Evolutionary conservation across 305 asterid genomes (phyloP), one percentile per base, ranked within the genome.

Genomic region (Salvia sclarea): DNA sequence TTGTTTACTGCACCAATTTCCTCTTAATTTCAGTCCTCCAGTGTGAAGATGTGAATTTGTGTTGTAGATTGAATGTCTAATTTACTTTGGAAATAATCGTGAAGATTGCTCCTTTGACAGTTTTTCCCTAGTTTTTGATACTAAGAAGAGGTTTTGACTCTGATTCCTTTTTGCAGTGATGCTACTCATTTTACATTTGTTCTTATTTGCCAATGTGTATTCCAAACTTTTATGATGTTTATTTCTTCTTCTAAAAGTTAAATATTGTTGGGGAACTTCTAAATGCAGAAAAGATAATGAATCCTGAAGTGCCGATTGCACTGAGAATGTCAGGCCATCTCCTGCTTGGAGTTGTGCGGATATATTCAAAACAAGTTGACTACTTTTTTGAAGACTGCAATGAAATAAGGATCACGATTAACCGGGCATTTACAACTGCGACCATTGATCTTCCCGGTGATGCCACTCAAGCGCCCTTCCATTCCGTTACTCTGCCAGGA

Each of bases 251-350:
- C 60, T 7, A 30, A 2, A 12, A 17, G 7, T 40, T 59, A 20
- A 43, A 41, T 48, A 10, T 20, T 30, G 31, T 66, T 50, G 37
- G 38, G 30, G 64, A 59, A 33, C 40, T 70, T 64, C 24, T 49
- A 28, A 70, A 65, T 71, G 21, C 85, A 94, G 99, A 91, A 70
- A 76, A 80, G 55, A 91, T 91, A 68, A 84, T 94, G 88, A 66
- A 63, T 61, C 96, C 98, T 13, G 90, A 84, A 69, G 88, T 86
- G 76, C 96, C 98, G 4, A 85, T 94, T 81, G 99, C 99, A 0
- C 76, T 94, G 75, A 88, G 99, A 76, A 84, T 85, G 85, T 91
- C 97, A 0, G 94, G 94, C 18, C 98, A 91, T 81, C 97, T 94
- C 72, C 79, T 94, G 58, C 93, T 91, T 33, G 98, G 99, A 21